Conservation (phyloP, 805 yeast species). For the Ogataea philodendri region DNA sequence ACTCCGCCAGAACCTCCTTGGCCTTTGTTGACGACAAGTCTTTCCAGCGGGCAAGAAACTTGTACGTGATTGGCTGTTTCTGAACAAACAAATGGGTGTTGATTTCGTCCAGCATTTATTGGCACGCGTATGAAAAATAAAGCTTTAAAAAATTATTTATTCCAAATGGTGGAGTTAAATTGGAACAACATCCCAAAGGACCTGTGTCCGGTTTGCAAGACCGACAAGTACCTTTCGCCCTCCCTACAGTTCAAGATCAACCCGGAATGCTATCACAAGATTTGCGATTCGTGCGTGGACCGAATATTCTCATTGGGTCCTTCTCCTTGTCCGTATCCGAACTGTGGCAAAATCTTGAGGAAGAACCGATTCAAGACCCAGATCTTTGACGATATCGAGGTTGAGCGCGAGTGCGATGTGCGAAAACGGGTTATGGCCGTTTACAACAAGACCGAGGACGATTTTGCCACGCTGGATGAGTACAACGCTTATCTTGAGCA, state of each 20-base stretch:
- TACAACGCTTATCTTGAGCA: conserved; percentile 81
- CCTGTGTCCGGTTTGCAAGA: conserved; percentile 95
- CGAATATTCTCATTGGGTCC: conserved; percentile 93
- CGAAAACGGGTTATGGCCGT: conserved; percentile 73
- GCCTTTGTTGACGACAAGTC: conserved; percentile 21
- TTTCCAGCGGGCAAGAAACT: conserved; percentile 23
- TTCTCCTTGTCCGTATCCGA: conserved; percentile 92
- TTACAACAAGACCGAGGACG: conserved; percentile 76
- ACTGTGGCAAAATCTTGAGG: conserved; percentile 82
- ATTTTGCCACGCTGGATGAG: conserved; percentile 57
- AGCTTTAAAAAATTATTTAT: background rate
- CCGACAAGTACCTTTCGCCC: conserved; percentile 90
- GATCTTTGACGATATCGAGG: conserved; percentile 83
- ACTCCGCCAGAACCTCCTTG: conserved; percentile 22
- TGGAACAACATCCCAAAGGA: conserved; percentile 37
- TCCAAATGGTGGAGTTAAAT: conserved; percentile 33
- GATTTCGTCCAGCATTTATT: conserved; percentile 19
- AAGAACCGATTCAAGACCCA: conserved; percentile 90
- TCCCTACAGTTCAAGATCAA: conserved; percentile 89
- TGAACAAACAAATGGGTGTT: conserved; percentile 20
- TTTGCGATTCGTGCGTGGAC: conserved; percentile 96
- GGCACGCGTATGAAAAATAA: conserved; percentile 6
- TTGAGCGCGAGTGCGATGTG: conserved; percentile 90
- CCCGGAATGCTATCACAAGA: conserved; percentile 97
- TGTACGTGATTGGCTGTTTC: conserved; percentile 28